Percentiles rank a stretch among this genome's conserved stretches.
Evolutionary conservation across 2,329 filamentous ascomycete genomes (phyloP).

Genomic region (Calonectria crousiana): DNA sequence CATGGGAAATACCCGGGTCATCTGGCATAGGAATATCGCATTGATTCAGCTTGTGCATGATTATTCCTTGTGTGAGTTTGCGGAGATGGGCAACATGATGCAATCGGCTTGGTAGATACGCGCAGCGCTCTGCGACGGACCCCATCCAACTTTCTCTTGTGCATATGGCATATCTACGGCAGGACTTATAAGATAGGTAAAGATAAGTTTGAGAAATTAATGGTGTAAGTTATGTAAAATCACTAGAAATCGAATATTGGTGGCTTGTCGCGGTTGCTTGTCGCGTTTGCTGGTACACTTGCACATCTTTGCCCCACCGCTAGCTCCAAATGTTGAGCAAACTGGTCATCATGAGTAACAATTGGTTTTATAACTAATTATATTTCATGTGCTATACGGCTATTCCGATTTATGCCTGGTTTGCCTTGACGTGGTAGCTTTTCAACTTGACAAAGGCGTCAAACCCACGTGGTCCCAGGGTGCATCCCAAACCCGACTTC

Average conservation of each 20-base stretch:
- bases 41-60: no score
- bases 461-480: constrained; percentile 88
- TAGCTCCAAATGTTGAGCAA: background rate
- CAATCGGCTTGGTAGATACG: background rate
- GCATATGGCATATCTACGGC: background rate
- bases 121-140: background rate
- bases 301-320: no score
- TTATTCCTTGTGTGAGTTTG: background rate
- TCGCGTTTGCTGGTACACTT: no score
- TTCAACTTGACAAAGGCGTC: constrained; percentile 96
- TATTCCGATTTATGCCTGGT: constrained; percentile 62
- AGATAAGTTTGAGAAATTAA: background rate
- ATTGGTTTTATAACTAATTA: background rate
- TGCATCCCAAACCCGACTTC: constrained; percentile 91
- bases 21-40: no score
- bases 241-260: background rate
- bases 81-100: background rate
- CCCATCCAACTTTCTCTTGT: background rate
- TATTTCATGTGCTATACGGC: background rate
- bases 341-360: background rate
- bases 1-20: background rate
- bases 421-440: constrained; percentile 91
- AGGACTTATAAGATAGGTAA: background rate
- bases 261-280: background rate
- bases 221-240: background rate